A percentile compares a stretch with the other conserved stretches of the same genome.
These are phyloP conservation scores for Pestalotiopsis sp. DNA, from an alignment of 2,329 filamentous ascomycete species.

Conservation along the genomic window DNA sequence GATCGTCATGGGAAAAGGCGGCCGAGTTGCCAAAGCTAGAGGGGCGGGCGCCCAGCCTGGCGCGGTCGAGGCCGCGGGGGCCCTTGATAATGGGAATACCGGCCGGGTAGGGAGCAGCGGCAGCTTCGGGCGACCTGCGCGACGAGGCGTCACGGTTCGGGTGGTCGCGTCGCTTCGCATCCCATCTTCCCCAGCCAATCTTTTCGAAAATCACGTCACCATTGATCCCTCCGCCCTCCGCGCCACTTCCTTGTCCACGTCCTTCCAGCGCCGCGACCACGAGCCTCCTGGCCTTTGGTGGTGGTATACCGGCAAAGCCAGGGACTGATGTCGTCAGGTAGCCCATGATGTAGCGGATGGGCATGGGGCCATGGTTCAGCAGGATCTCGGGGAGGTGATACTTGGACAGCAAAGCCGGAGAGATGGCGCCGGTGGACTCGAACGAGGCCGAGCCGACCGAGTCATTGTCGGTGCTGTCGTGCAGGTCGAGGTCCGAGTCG, in stretches of 20 bases:
- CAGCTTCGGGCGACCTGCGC: slow-evolving; percentile 42
- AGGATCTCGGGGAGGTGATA: slow-evolving; percentile 90
- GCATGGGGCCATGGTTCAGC: slow-evolving; percentile 84
- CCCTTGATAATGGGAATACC: slow-evolving; percentile 61
- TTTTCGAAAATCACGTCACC: slow-evolving; percentile 88
- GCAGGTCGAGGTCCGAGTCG: slow-evolving; percentile 87
- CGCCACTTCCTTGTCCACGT: slow-evolving; percentile 58
- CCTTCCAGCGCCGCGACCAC: slow-evolving; percentile 93
- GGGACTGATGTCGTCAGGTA: slow-evolving; percentile 92
- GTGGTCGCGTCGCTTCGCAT: slow-evolving; percentile 75
- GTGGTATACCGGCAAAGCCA: slow-evolving; percentile 86
- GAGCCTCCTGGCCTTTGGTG: slow-evolving; percentile 85
- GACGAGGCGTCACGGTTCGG: slow-evolving; percentile 46
- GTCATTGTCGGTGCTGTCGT: slow-evolving; percentile 62
- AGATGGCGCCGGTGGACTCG: slow-evolving; percentile 83
- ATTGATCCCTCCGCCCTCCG: slow-evolving; percentile 61
- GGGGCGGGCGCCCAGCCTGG: slow-evolving; percentile 51
- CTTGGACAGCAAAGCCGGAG: slow-evolving; percentile 81
- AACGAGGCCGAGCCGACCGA: slow-evolving; percentile 50
- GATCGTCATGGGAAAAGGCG: slow-evolving; percentile 75
- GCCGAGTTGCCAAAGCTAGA: slow-evolving; percentile 72
- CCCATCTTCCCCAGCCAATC: slow-evolving; percentile 97
- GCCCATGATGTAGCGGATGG: slow-evolving; percentile 94
- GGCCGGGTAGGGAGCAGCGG: slow-evolving; percentile 42
- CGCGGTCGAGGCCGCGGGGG: slow-evolving; percentile 46